phyloP scores from a whole-genome alignment of 441 rosid genomes.

The Melastoma candidum region DNA sequence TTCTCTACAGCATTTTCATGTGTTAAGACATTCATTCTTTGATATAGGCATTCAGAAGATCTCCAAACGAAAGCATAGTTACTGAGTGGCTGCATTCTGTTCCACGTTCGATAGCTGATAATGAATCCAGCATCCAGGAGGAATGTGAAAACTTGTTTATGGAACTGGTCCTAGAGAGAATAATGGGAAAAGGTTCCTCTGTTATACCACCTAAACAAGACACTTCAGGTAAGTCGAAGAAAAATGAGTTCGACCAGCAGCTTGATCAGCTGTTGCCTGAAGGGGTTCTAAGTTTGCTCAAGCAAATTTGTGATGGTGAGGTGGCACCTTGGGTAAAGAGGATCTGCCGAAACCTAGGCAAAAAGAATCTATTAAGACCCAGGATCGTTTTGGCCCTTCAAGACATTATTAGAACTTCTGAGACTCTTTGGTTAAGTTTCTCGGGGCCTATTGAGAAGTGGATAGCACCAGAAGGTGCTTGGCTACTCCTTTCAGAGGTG shows the following conservation, averaged over 20 bases:
- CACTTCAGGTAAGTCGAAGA: slow-evolving; percentile 18
- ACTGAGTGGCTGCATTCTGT: slow-evolving; percentile 84
- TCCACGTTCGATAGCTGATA: slow-evolving; percentile 75
- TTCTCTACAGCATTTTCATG: slow-evolving; percentile 6
- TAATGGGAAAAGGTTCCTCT: slow-evolving; percentile 46
- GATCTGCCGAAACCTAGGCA: slow-evolving; percentile 71
- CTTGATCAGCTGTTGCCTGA: slow-evolving; percentile 41
- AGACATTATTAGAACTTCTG: slow-evolving; percentile 65
- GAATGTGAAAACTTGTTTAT: slow-evolving; percentile 85
- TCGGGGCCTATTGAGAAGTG: slow-evolving; percentile 72
- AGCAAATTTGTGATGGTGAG: slow-evolving; percentile 63
- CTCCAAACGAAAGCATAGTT: slow-evolving; percentile 46
- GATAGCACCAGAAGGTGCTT: slow-evolving; percentile 93
- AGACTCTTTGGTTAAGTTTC: slow-evolving; percentile 64
- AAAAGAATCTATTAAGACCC: slow-evolving; percentile 64
- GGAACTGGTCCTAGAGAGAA: slow-evolving; percentile 66
- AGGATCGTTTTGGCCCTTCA: slow-evolving; percentile 61
- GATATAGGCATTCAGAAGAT: slow-evolving; percentile 57
- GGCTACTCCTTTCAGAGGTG: slow-evolving; percentile 92
- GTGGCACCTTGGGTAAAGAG: slow-evolving; percentile 87
- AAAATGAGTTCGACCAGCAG: slow-evolving; percentile 32
- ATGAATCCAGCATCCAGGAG: slow-evolving; percentile 86
- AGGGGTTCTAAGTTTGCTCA: slow-evolving; percentile 53
- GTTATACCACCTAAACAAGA: slow-evolving; percentile 18
- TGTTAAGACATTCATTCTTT: slow-evolving; percentile 1